Base-by-base conservation (phyloP, 2,329 filamentous ascomycete species). In the Fusarium sp. region DNA sequence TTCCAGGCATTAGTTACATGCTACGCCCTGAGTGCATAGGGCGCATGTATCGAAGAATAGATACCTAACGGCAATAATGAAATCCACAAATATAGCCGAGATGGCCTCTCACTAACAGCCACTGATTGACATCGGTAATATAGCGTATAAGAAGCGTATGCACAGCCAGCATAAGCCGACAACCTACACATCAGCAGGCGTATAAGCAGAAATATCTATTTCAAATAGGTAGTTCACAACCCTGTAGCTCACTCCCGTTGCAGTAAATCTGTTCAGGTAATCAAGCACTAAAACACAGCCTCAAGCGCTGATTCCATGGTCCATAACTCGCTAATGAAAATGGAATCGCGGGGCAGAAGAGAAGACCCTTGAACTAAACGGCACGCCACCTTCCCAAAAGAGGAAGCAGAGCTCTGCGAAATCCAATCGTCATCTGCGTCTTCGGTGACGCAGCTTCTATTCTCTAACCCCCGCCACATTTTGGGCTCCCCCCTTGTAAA, bases 391-490 rank as follows among this genome's bases (percentile, higher is more conserved):
- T 70, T 66, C 73, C 75, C 31, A 62, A 74, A 70, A 73, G 49
- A 60, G 75, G 71, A 64, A 76, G 64, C 60, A 73, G 36, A 70
- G 58, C 66, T 73, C 62, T 60, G 58, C 35, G n/a, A 20, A 58
- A 67, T 75, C 72, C 63, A 66, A 74, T 77, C 75, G 75, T 78
- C 75, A 77, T 78, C 67, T 52, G 51, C 67, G 57, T 35, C 71
- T 59, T 61, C 20, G 28, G 70, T 77, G 76, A 78, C 74, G 74
- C 66, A 73, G 44, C 59, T 45, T 18, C 33, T 49, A 24, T 13
- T 15, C n/a, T 44, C 10, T n/a, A 17, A 49, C 54, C 66, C 60
- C 31, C 31, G 31, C 31, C 31, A 31, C 31, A 31, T 12, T 31
- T 31, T 31, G 31, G 31, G 31, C 31, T 31, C 31, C 31, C 31